Evolutionary conservation across 148 eudicot genomes (phyloP).

Genomic region (Dianthus caryophyllus): DNA sequence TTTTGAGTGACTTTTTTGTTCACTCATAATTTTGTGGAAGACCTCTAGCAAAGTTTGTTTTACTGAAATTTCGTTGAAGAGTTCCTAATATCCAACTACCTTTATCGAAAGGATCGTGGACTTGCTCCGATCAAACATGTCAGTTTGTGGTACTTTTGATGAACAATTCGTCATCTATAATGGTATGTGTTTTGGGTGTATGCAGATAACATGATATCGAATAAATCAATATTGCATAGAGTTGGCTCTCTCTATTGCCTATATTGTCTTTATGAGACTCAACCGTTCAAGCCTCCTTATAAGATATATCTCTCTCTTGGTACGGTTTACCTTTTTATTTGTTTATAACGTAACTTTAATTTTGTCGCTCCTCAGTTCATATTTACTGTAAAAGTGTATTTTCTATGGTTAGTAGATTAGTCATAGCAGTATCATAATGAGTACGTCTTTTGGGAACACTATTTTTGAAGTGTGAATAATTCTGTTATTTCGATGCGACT

Average conservation of each 20-base stretch:
- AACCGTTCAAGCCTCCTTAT: constrained; percentile 78
- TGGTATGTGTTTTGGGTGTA: not conserved
- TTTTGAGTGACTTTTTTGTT: not conserved
- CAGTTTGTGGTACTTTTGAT: too few relatives aligned
- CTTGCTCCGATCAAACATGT: too few relatives aligned
- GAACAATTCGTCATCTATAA: not conserved
- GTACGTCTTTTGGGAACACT: not conserved
- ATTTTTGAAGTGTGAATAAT: too few relatives aligned
- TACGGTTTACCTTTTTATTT: constrained; percentile 26
- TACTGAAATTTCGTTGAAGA: not conserved
- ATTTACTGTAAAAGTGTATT: not conserved
- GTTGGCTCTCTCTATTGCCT: constrained; percentile 75
- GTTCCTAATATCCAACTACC: not conserved
- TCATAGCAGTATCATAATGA: not conserved
- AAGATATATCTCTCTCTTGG: constrained; percentile 70
- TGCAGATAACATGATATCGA: constrained; percentile 55
- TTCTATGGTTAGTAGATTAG: not conserved
- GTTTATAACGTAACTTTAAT: not conserved
- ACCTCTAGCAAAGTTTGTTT: constrained; percentile 1
- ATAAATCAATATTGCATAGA: constrained; percentile 46
- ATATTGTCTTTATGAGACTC: constrained; percentile 77
- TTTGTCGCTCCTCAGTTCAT: not conserved
- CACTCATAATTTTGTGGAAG: not conserved
- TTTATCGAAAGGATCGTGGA: too few relatives aligned
- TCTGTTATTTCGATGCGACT: not conserved